A percentile compares a stretch with the other conserved stretches of the same genome.
These are phyloP conservation scores for Quercus alba DNA, from an alignment of 306 rosid genomes.

Conservation along the genomic window DNA sequence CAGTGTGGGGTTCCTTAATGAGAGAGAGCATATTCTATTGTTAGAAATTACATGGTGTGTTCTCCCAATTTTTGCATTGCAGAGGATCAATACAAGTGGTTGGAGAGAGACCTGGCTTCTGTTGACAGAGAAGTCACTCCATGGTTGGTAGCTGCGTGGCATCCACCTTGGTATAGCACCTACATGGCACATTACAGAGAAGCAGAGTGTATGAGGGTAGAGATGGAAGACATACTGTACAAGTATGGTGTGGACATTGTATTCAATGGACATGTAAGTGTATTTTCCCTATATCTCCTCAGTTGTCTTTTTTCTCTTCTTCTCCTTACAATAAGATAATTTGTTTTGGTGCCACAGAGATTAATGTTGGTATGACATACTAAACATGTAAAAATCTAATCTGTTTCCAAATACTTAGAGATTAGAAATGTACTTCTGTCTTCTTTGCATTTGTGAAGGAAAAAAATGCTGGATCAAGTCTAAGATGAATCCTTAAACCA, in stretches of 20 bases:
- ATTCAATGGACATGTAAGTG: conserved; percentile 86
- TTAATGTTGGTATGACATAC: not conserved
- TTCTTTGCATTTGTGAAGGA: not conserved
- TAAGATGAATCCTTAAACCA: not conserved
- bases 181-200: conserved; percentile 82
- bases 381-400: not conserved
- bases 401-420: not conserved
- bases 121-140: conserved; percentile 80
- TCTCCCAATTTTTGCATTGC: not conserved
- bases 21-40: not conserved
- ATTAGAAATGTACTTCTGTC: not conserved
- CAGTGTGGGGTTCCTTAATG: not conserved
- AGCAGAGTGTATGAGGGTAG: conserved; percentile 88
- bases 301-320: too few species aligned
- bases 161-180: conserved; percentile 92
- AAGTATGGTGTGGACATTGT: conserved; percentile 67
- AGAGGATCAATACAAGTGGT: conserved; percentile 87
- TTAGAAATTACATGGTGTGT: not conserved
- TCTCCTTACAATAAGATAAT: not conserved
- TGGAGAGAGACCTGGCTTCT: conserved; percentile 69
- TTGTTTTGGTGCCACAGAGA: not conserved
- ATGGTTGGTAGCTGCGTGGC: conserved; percentile 92
- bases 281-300: not conserved
- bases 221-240: conserved; percentile 77
- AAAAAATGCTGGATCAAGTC: not conserved